phyloP scores from a whole-genome alignment of 805 yeast genomes.

The Saitoella complicata region DNA sequence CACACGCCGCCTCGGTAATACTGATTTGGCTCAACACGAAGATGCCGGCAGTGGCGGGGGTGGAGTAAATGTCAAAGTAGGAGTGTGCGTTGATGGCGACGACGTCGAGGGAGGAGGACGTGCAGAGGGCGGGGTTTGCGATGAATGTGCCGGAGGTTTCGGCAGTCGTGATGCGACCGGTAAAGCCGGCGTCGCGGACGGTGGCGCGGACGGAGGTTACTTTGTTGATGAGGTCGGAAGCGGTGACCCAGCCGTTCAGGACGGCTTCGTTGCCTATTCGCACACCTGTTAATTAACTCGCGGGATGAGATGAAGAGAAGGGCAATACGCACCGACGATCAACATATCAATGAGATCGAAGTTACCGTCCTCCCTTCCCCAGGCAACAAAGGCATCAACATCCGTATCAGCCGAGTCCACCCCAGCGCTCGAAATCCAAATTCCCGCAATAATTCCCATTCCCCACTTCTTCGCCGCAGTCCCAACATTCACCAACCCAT shows the following conservation, averaged over 20 bases:
- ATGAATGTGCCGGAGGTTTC: constrained; percentile 75
- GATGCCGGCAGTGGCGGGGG: constrained; percentile 54
- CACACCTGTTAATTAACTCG: no score
- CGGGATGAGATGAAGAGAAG: no score
- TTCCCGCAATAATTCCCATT: constrained; percentile 65
- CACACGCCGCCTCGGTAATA: constrained; percentile 41
- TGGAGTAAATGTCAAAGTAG: constrained; percentile 49
- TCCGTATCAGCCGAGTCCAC: constrained; percentile 50
- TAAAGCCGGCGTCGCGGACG: constrained; percentile 54
- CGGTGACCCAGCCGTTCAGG: constrained; percentile 43
- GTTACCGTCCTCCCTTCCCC: constrained; percentile 29
- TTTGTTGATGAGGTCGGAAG: constrained; percentile 44
- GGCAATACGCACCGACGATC: constrained; percentile 30
- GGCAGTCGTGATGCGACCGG: constrained; percentile 63
- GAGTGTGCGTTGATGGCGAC: constrained; percentile 79
- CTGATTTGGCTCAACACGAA: constrained; percentile 50
- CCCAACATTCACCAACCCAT: constrained; percentile 41
- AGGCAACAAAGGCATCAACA: constrained; percentile 36
- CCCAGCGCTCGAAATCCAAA: constrained; percentile 57
- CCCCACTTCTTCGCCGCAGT: constrained; percentile 24
- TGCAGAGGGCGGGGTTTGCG: constrained; percentile 49
- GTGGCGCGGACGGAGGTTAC: constrained; percentile 44
- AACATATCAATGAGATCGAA: constrained; percentile 67
- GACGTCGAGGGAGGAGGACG: constrained; percentile 48
- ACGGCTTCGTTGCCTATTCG: constrained; percentile 68